These are phyloP conservation scores for Barnettozyma populi DNA, from an alignment of 805 yeast species.

Conservation along the genomic window DNA sequence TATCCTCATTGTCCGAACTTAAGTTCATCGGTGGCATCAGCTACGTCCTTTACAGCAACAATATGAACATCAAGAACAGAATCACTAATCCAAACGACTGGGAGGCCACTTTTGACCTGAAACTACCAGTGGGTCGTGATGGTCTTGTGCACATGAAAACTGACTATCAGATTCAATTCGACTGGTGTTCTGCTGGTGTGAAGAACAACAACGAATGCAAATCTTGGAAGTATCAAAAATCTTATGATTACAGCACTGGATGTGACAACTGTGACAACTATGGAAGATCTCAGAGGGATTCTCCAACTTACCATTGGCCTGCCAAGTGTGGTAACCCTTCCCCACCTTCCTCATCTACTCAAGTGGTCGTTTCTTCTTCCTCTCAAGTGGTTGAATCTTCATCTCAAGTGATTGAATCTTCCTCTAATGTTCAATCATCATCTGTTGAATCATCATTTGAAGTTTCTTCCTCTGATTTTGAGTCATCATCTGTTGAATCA, in stretches of 20 bases:
- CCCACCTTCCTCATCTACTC: not conserved
- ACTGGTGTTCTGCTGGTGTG: constrained; percentile 24
- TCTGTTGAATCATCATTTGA: not conserved
- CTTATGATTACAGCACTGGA: constrained; percentile 10
- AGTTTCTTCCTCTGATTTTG: too few species aligned
- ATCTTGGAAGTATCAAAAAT: not conserved
- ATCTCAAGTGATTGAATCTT: too few species aligned
- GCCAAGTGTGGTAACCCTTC: not conserved
- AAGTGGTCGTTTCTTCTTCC: not conserved
- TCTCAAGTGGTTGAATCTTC: not conserved
- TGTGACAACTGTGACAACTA: constrained; percentile 8
- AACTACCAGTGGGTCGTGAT: not conserved
- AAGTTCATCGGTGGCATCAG: constrained; percentile 5
- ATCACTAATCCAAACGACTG: constrained; percentile 7
- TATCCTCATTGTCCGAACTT: constrained; percentile 3
- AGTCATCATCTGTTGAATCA: not conserved
- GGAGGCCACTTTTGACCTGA: constrained; percentile 2
- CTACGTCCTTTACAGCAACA: not conserved
- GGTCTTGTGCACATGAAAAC: constrained; percentile 7
- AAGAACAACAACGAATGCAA: not conserved
- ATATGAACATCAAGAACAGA: not conserved
- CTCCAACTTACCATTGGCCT: constrained; percentile 10
- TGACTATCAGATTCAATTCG: constrained; percentile 18
- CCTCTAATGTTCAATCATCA: not conserved
- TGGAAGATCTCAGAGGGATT: not conserved